Percentiles rank a stretch among this genome's conserved stretches.
phyloP scores from a whole-genome alignment of 352 stramenopile genomes.

The Pythium sp. region DNA sequence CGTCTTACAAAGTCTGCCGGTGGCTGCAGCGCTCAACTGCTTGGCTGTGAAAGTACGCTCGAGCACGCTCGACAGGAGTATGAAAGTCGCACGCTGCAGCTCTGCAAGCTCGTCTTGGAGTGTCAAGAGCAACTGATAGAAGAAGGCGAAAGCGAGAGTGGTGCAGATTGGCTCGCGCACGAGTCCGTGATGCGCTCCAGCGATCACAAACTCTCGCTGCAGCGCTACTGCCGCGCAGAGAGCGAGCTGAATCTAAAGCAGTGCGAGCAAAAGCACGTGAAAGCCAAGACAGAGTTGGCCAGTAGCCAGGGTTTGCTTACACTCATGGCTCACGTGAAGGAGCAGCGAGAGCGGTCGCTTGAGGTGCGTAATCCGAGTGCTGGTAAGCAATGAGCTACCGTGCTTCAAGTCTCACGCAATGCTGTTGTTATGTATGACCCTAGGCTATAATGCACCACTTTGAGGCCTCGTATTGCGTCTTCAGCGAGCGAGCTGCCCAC shows the following conservation, averaged over 20 bases:
- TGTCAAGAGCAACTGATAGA: neutral
- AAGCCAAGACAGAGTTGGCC: neutral
- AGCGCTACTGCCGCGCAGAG: neutral
- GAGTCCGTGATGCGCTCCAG: neutral
- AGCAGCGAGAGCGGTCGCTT: conserved; percentile 1
- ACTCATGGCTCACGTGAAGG: neutral
- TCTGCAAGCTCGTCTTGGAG: neutral
- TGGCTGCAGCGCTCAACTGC: neutral
- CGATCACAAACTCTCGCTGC: neutral
- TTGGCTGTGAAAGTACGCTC: neutral
- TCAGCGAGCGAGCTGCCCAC: neutral
- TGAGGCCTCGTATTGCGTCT: neutral
- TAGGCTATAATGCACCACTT: neutral
- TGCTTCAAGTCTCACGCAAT: too few relatives aligned
- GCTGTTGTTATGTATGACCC: too few relatives aligned
- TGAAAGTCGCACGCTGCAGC: neutral
- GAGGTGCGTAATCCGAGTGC: neutral
- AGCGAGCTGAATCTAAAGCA: neutral
- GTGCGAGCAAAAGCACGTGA: neutral
- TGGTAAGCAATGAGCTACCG: too few relatives aligned
- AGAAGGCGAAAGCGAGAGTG: neutral
- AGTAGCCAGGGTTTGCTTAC: neutral
- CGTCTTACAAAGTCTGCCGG: neutral
- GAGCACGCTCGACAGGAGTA: neutral
- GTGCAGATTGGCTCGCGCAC: neutral